Conservation (phyloP, 441 rosid species). For the Theobroma grandiflorum region DNA sequence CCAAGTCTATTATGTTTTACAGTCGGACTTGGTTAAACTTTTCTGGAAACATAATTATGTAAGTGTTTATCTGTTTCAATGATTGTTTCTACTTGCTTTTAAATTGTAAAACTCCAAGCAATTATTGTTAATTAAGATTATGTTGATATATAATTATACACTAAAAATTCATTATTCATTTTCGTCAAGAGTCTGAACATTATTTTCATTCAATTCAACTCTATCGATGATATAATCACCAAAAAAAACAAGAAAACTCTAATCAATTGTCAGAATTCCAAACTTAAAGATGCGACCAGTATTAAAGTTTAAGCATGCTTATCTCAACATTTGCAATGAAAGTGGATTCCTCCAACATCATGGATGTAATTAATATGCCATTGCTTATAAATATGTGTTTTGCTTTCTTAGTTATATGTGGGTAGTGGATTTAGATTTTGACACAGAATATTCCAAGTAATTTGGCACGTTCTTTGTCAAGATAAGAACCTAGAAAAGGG, state of each 20-base stretch:
- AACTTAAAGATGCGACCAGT: not conserved
- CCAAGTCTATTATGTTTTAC: no score
- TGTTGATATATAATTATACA: not conserved
- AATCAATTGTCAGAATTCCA: not conserved
- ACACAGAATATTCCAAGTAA: conserved; percentile 24
- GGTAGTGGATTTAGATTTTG: not conserved
- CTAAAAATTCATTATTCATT: not conserved
- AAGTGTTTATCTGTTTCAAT: not conserved
- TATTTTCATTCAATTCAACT: not conserved
- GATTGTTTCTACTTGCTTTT: not conserved
- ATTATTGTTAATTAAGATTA: no score
- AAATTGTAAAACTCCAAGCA: no score
- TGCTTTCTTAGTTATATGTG: not conserved
- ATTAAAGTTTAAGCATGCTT: not conserved
- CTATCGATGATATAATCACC: not conserved
- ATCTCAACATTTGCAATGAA: not conserved
- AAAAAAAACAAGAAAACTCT: not conserved
- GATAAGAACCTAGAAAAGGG: conserved; percentile 1
- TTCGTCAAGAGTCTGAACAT: not conserved
- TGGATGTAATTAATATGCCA: not conserved
- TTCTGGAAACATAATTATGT: no score
- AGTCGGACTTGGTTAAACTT: no score
- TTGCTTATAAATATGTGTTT: not conserved
- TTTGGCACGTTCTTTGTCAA: conserved; percentile 18
- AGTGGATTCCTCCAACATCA: not conserved